phyloP scores from a whole-genome alignment of 148 eudicot genomes.

The Pouteria glomerata region DNA sequence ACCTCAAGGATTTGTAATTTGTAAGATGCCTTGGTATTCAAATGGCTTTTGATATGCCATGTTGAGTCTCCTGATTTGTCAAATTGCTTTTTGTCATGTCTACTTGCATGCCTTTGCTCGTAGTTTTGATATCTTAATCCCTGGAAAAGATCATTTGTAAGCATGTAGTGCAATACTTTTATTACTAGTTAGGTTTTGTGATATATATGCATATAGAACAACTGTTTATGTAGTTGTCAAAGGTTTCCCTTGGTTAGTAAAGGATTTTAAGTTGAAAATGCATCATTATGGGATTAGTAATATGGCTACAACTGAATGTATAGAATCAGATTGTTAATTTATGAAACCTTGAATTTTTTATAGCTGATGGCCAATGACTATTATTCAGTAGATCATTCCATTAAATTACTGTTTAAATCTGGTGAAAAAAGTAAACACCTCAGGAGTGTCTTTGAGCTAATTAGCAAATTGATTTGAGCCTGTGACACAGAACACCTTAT shows the following conservation, averaged over 20 bases:
- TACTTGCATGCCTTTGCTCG: background rate
- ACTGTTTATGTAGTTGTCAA: background rate
- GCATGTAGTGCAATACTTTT: background rate
- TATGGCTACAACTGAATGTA: background rate
- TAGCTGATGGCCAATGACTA: background rate
- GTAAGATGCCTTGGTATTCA: background rate
- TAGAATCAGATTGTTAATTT: background rate
- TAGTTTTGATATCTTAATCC: background rate
- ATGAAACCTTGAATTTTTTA: background rate
- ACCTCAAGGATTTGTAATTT: background rate
- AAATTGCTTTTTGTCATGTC: background rate
- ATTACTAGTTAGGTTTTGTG: background rate
- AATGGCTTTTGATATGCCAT: background rate
- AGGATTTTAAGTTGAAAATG: background rate
- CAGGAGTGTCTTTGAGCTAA: background rate
- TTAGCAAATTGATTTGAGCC: background rate
- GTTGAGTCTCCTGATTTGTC: background rate
- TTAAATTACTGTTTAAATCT: background rate
- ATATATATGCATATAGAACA: background rate
- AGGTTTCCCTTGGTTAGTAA: background rate
- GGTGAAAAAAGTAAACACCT: background rate
- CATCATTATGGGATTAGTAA: background rate
- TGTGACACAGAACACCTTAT: background rate
- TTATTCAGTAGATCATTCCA: background rate
- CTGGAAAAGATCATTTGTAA: background rate